phyloP scores from a whole-genome alignment of 2,329 filamentous ascomycete genomes.

The Fusarium siculi region DNA sequence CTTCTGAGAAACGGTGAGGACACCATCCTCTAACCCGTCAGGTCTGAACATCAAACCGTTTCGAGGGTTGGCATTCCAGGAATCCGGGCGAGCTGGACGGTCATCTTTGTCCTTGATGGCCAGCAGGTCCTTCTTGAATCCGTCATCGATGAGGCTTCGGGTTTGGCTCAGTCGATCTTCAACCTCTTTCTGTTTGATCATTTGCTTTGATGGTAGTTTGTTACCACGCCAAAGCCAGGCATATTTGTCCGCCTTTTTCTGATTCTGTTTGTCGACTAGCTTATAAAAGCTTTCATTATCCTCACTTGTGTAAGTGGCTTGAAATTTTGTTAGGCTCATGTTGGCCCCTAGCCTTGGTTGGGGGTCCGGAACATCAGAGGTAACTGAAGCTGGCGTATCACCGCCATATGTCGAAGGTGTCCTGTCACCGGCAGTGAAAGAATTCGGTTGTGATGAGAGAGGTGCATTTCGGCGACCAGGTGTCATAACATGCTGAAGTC shows the following conservation, averaged over 20 bases:
- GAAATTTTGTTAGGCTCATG: slow-evolving; percentile 86
- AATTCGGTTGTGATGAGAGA: slow-evolving; percentile 30
- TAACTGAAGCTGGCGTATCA: slow-evolving; percentile 76
- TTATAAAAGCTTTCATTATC: slow-evolving; percentile 98
- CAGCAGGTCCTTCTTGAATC: slow-evolving; percentile 66
- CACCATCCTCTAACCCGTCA: slow-evolving; percentile 68
- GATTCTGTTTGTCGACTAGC: slow-evolving; percentile 89
- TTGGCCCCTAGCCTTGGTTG: slow-evolving; percentile 73
- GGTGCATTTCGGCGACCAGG: slow-evolving; percentile 65
- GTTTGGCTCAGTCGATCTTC: slow-evolving; percentile 62
- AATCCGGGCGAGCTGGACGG: slow-evolving; percentile 79
- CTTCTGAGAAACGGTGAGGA: slow-evolving; percentile 72
- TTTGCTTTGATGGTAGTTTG: slow-evolving; percentile 83
- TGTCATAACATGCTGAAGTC: slow-evolving; percentile 82
- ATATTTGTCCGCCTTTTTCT: slow-evolving; percentile 84
- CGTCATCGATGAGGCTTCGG: slow-evolving; percentile 64
- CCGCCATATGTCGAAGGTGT: slow-evolving; percentile 76
- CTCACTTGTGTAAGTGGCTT: slow-evolving; percentile 94
- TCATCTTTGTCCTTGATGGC: slow-evolving; percentile 75
- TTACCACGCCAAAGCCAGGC: slow-evolving; percentile 91
- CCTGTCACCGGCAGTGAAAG: slow-evolving; percentile 49
- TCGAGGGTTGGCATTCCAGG: slow-evolving; percentile 78
- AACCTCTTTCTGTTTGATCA: slow-evolving; percentile 74
- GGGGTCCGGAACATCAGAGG: slow-evolving; percentile 50
- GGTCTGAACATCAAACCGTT: slow-evolving; percentile 91